Evolutionary conservation across 1,139 yeast genomes (phyloP).

Genomic region (Arxiozyma heterogenica): DNA sequence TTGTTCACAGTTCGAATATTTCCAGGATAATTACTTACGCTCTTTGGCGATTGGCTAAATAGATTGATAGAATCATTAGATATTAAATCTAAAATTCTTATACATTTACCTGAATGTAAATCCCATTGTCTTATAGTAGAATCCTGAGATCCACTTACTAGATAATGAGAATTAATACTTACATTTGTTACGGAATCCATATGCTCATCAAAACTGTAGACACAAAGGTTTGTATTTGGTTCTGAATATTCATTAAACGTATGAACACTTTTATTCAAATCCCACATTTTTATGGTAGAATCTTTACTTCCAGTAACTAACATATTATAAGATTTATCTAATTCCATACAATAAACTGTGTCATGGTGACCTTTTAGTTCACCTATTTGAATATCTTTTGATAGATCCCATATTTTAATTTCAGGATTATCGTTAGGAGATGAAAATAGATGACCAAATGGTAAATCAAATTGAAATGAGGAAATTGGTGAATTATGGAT

Average conservation of each 20-base stretch:
- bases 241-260: slow-evolving; percentile 23
- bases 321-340: slow-evolving; percentile 39
- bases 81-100: slow-evolving; percentile 29
- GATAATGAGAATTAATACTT: slow-evolving; percentile 47
- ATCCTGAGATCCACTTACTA: slow-evolving; percentile 90
- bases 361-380: slow-evolving; percentile 47
- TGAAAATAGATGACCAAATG: slow-evolving; percentile 65
- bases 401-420: slow-evolving; percentile 77
- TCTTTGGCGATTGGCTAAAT: not conserved
- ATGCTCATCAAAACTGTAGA: slow-evolving; percentile 51
- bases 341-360: slow-evolving; percentile 48
- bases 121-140: slow-evolving; percentile 76
- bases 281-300: slow-evolving; percentile 56
- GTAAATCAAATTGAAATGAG: slow-evolving; percentile 55
- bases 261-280: slow-evolving; percentile 31
- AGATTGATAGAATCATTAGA: slow-evolving; percentile 3
- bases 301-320: slow-evolving; percentile 57
- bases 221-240: slow-evolving; percentile 24
- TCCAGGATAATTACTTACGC: not conserved
- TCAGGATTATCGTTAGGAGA: slow-evolving; percentile 69
- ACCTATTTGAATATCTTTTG: slow-evolving; percentile 42
- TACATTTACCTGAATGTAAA: slow-evolving; percentile 57
- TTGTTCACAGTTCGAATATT: not conserved
- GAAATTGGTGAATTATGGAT: slow-evolving; percentile 47
- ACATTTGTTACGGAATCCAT: slow-evolving; percentile 56